Evolutionary conservation across 148 eudicot genomes (phyloP).

Genomic region (Silene conica): DNA sequence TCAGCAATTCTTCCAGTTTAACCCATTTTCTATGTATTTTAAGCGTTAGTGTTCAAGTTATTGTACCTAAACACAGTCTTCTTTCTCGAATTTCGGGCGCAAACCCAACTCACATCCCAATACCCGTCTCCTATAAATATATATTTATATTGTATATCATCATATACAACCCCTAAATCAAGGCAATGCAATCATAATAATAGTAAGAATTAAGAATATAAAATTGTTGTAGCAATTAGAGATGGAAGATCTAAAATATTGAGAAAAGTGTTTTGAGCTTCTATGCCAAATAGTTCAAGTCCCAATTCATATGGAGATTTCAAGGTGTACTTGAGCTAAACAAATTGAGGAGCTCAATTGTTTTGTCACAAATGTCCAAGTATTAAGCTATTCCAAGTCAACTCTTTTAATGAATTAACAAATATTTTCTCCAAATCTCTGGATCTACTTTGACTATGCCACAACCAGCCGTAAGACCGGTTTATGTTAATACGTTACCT

Average conservation of each 20-base stretch:
- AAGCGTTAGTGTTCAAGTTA: too few relatives aligned
- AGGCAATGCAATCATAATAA: too few relatives aligned
- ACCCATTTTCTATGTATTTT: too few relatives aligned
- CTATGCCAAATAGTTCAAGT: background rate
- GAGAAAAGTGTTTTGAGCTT: conserved; percentile 34
- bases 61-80: too few relatives aligned
- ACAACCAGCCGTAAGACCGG: conserved; percentile 6
- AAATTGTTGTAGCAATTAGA: too few relatives aligned
- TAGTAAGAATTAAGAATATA: too few relatives aligned
- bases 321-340: background rate
- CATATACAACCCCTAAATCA: too few relatives aligned
- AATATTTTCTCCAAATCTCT: conserved; percentile 12
- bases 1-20: too few relatives aligned
- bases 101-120: too few relatives aligned
- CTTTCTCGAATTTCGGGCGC: too few relatives aligned
- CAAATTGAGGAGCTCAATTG: conserved; percentile 28
- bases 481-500: background rate
- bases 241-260: conserved; percentile 19
- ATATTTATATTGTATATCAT: too few relatives aligned
- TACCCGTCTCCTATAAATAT: too few relatives aligned
- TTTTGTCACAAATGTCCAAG: background rate
- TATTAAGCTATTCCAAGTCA: conserved; percentile 23
- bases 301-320: conserved; percentile 17
- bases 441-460: conserved; percentile 28
- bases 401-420: conserved; percentile 19